These are phyloP conservation scores for Cercis canadensis DNA, from an alignment of 306 rosid species.

Conservation along the genomic window DNA sequence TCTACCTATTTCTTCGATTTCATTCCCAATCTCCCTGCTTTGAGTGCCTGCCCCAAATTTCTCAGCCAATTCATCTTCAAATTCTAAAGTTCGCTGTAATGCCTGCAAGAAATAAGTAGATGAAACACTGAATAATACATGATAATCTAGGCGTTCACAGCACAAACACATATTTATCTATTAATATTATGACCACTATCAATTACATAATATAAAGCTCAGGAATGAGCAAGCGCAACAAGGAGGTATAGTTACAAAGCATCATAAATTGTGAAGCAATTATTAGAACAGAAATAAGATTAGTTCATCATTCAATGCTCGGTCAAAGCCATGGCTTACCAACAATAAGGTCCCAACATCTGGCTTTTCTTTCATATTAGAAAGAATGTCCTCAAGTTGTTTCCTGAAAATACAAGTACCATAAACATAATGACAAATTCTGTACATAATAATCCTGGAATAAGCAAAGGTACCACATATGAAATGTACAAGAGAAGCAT, in stretches of 20 bases:
- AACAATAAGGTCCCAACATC: constrained; percentile 88
- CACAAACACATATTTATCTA: constrained; percentile 12
- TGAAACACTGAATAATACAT: constrained; percentile 30
- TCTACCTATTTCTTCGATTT: constrained; percentile 86
- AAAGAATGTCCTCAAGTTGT: constrained; percentile 95
- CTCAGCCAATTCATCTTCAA: constrained; percentile 98
- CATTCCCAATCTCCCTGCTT: constrained; percentile 78
- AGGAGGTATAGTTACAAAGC: constrained; percentile 12
- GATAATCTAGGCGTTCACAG: constrained; percentile 19
- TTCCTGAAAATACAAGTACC: constrained; percentile 69
- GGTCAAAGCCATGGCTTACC: constrained; percentile 56
- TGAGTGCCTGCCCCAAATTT: constrained; percentile 94
- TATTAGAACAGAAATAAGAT: constrained; percentile 22
- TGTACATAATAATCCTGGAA: constrained; percentile 20
- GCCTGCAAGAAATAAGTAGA: constrained; percentile 65
- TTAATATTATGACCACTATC: background rate
- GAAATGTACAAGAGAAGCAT: constrained; percentile 26
- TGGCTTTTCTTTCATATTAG: constrained; percentile 84
- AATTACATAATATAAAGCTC: background rate
- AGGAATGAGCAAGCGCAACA: constrained; percentile 11
- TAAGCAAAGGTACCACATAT: background rate
- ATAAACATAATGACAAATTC: constrained; percentile 29
- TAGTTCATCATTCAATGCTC: constrained; percentile 19
- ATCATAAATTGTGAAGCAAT: constrained; percentile 14
- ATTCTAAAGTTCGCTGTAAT: constrained; percentile 92